Base-by-base conservation (phyloP, 208 protist species). In the Wallacemonas sp. region DNA sequence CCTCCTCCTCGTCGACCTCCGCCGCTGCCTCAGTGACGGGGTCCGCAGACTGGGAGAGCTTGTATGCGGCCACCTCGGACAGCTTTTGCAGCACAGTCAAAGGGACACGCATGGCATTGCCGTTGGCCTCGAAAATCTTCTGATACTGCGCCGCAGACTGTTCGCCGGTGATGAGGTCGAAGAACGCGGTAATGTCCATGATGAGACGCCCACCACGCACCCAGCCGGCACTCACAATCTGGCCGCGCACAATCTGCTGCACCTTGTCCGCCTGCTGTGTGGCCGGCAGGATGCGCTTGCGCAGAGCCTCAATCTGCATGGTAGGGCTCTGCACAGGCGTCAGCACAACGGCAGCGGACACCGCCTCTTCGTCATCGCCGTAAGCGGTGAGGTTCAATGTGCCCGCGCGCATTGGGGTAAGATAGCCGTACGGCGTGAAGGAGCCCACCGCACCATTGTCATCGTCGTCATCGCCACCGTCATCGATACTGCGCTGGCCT, bases 51-150 rank as follows among this genome's bases (percentile, higher is more conserved):
- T 48, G 22, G 4, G 44, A 45, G 5, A 41, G 48, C 52, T 44
- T 28, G 32, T 32, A 52, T 3, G 28, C 45, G 16, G 67, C 75
- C 2, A 65, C 78, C 57, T 78, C 70, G 18, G 65, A 67, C n/a
- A 93, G 45, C 16, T 87, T 67, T 31, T 73, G 49, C 57, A 79
- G 61, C 68, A 89, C 86, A 4, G 70, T 46, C 1, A 41, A 64
- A 36, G 90, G 82, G n/a, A 95, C 69, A 11, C 90, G 84, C 70
- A 95, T 84, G 83, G 89, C 83, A 62, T 95, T 93, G 49, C 75
- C 76, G 23, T 84, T 61, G 22, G 49, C 61, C 25, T 68, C 49
- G 65, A 88, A 91, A 14, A 90, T 61, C 18, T 65, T 57, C 38
- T 87, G 70, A 50, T 82, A 95, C n/a, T 79, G 46, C 16, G 16